phyloP scores from a whole-genome alignment of 164 flowering plant species.

The Buxus sempervirens region DNA sequence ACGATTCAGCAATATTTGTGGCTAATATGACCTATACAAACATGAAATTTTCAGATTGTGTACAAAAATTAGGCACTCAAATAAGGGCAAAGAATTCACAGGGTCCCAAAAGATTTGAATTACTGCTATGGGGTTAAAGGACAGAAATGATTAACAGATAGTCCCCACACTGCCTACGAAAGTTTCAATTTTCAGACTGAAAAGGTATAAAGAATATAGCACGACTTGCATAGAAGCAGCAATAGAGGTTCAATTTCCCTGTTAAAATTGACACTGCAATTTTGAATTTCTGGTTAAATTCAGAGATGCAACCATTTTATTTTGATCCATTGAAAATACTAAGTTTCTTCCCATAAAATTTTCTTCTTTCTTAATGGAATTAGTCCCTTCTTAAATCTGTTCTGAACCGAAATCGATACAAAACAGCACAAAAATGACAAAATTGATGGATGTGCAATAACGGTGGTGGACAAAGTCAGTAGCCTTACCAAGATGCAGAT shows the following conservation, averaged over 20 bases:
- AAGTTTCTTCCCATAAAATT: no score
- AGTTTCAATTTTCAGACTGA: background rate
- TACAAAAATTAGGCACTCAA: background rate
- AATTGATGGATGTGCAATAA: background rate
- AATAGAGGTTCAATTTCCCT: background rate
- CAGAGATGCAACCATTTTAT: no score
- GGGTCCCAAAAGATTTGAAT: background rate
- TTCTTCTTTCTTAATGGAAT: no score
- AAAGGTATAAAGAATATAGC: background rate
- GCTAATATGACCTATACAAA: conserved; percentile 83
- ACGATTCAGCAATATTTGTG: conserved; percentile 97
- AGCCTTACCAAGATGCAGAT: background rate
- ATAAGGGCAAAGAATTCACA: background rate
- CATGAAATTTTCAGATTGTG: background rate
- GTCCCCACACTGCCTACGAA: background rate
- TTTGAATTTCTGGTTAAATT: no score
- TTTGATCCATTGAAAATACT: no score
- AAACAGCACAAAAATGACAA: no score
- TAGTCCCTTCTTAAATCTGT: no score
- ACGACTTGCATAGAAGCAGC: background rate
- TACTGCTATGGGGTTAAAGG: background rate
- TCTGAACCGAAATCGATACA: no score
- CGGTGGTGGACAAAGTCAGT: background rate
- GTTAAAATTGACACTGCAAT: background rate
- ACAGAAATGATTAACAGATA: background rate